Evolutionary conservation across 2,329 filamentous ascomycete species (phyloP), one percentile per base, ranked within the genome.

Genomic region (Fusarium lyarnte): DNA sequence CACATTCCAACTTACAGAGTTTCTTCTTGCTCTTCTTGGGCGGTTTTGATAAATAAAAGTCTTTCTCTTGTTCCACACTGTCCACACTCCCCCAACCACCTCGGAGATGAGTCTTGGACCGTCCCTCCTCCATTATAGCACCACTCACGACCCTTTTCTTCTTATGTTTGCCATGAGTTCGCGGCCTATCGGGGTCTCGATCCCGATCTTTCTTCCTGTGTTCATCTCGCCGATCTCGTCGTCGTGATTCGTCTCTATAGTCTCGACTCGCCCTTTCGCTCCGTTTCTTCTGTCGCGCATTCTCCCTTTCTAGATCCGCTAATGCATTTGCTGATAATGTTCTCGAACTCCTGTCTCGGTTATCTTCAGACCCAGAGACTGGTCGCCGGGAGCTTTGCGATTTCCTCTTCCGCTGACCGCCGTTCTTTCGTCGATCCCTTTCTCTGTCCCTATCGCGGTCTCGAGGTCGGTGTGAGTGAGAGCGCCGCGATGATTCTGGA

Each of bases 81-180:
- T 87, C 77, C 5, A 80, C 78, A 55, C 80, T 82, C 74, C 80
- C 80, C 19, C 77, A 63, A 7, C 86, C 85, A 9, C 86, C 86
- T 66, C 86, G 80, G 10, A 87, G 58, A 5, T 79, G 80, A 10
- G 81, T 80, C 25, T 73, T 78, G 11, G 81, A 81, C n/a, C 84
- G 81, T 1, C 91, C 92, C 79, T 94, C 92, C 77, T 94, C 92
- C 74, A 92, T 83, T 23, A 92, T 82, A 0, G 90, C 90, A 25
- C 91, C 92, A 70, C 92, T 94, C 25, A 92, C 90, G n/a, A 93
- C 85, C 68, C 92, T 84, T 63, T 86, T 86, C 77, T 89, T 89
- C 72, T 86, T 87, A 45, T 80, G 80, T 54, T 82, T 82, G 58
- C 78, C 78, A 19, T 79, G 80, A 69, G 74, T 84, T 43, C 81